Conservation (phyloP, 108 stramenopile genomes). For the Pinguiococcus pyrenoidosus region DNA sequence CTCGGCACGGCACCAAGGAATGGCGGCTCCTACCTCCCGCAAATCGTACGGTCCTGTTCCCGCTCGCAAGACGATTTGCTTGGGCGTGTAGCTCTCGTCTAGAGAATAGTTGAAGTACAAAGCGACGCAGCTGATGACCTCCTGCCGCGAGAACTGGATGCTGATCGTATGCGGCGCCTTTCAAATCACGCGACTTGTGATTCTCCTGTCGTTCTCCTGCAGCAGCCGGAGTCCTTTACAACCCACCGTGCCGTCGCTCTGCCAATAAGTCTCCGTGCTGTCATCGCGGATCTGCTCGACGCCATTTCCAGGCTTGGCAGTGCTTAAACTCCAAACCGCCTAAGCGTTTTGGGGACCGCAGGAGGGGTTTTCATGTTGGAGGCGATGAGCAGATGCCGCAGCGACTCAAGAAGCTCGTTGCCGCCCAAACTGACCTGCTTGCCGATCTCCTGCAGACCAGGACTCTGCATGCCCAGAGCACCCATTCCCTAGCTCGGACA, state of each 20-base stretch:
- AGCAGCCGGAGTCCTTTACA: too few species aligned
- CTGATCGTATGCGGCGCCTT: conserved; percentile 75
- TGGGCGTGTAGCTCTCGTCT: conserved; percentile 73
- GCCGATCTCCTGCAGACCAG: conserved; percentile 58
- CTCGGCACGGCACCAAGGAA: background rate
- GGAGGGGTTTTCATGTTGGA: too few species aligned
- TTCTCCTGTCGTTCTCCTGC: conserved; percentile 1
- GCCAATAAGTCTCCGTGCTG: conserved; percentile 78
- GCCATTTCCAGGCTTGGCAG: conserved; percentile 93
- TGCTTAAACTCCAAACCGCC: conserved; percentile 74
- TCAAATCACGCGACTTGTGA: background rate
- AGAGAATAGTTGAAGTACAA: conserved; percentile 71
- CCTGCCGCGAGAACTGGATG: conserved; percentile 73
- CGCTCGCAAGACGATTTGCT: conserved; percentile 58
- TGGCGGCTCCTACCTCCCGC: conserved; percentile 39
- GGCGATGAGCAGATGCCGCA: background rate
- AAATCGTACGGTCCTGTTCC: conserved; percentile 86
- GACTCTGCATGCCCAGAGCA: too few species aligned
- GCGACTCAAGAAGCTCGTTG: background rate
- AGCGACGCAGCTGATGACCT: conserved; percentile 65
- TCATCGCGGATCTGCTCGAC: conserved; percentile 73
- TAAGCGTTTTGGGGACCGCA: too few species aligned
- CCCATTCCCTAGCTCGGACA: too few species aligned
- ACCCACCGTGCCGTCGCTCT: too few species aligned
- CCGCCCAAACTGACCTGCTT: conserved; percentile 6